A percentile compares a stretch with the other conserved stretches of the same genome.
Conservation (phyloP, 441 rosid species). For the Theobroma grandiflorum region DNA sequence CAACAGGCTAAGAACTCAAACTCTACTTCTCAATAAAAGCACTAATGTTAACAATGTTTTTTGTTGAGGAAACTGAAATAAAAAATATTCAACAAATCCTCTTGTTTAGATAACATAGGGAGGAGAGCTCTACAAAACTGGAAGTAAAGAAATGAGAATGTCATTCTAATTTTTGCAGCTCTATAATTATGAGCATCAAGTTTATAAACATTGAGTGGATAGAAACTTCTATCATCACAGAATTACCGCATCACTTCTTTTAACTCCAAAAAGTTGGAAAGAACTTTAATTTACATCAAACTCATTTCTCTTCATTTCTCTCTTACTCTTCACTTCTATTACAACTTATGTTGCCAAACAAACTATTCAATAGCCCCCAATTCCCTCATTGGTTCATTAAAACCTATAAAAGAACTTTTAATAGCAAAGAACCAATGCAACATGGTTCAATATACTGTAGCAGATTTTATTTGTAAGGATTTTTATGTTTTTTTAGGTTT, state of each 20-base stretch:
- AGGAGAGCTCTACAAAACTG: not conserved
- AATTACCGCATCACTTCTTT: not conserved
- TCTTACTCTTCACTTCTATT: not conserved
- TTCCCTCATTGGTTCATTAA: not conserved
- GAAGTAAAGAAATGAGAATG: not conserved
- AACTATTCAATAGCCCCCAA: conserved; percentile 1
- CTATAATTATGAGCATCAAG: not conserved
- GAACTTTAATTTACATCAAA: not conserved
- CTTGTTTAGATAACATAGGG: not conserved
- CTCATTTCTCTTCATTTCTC: not conserved
- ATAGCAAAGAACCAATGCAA: not conserved
- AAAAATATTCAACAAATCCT: not conserved
- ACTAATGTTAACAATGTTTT: not conserved
- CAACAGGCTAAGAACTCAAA: no score
- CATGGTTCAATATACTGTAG: not conserved
- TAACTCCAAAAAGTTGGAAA: not conserved
- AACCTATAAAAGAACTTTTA: not conserved
- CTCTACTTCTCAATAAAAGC: not conserved
- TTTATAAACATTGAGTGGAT: not conserved
- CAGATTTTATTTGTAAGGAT: not conserved
- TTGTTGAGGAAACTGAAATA: not conserved
- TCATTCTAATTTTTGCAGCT: not conserved
- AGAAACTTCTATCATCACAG: not conserved
- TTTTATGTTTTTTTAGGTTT: not conserved
- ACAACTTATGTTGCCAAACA: not conserved